Evolutionary conservation across 305 asterid genomes (phyloP).

Genomic region (Solanum aculeatissimum): DNA sequence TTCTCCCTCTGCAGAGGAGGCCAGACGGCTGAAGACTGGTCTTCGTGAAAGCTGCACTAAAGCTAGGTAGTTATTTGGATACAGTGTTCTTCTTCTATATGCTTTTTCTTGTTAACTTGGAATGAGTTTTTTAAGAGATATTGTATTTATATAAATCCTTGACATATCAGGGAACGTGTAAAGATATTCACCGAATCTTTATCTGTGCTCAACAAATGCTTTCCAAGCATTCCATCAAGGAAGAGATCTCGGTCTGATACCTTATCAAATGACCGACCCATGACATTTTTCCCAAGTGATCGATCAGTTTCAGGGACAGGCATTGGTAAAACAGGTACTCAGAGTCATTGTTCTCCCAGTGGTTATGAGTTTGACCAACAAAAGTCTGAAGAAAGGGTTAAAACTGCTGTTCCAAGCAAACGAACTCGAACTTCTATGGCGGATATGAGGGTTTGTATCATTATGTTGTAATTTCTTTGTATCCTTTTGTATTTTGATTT

Average conservation of each 20-base stretch:
- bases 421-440: constrained; percentile 89
- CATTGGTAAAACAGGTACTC: constrained; percentile 49
- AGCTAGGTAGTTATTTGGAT: constrained; percentile 52
- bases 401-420: constrained; percentile 62
- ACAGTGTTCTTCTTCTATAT: not conserved
- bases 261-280: constrained; percentile 60
- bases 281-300: constrained; percentile 42
- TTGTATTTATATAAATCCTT: constrained; percentile 12
- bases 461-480: not conserved
- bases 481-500: not conserved
- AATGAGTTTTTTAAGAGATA: constrained; percentile 1
- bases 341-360: constrained; percentile 44
- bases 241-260: constrained; percentile 82
- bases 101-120: not conserved
- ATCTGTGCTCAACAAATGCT: constrained; percentile 74
- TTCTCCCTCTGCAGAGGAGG: constrained; percentile 66
- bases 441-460: constrained; percentile 51
- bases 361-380: constrained; percentile 66
- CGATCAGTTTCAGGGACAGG: constrained; percentile 45
- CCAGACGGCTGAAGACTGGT: constrained; percentile 67
- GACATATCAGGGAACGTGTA: constrained; percentile 70
- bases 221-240: constrained; percentile 72
- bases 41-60: constrained; percentile 61
- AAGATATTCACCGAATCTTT: constrained; percentile 76
- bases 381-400: constrained; percentile 57